Percentiles rank a stretch among this genome's conserved stretches.
Conservation (phyloP, 108 stramenopile species). For the Chaetoceros muelleri region DNA sequence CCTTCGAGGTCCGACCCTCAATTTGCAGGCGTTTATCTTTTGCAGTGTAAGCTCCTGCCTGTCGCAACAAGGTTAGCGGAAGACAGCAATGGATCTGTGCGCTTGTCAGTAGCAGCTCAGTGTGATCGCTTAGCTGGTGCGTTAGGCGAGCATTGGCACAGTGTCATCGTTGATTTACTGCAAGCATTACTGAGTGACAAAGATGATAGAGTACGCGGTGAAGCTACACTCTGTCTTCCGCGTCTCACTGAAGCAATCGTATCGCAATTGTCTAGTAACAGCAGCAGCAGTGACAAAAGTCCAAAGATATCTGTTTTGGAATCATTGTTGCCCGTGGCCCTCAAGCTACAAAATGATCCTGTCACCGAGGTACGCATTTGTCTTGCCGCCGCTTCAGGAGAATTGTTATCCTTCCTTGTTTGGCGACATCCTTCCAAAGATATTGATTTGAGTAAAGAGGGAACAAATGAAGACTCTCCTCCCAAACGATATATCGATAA, state of each 20-base stretch:
- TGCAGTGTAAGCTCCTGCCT: slow-evolving; percentile 83
- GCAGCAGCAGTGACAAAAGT: background rate
- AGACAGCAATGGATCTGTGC: slow-evolving; percentile 67
- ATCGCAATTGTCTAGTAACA: slow-evolving; percentile 18
- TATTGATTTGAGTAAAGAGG: slow-evolving; percentile 11
- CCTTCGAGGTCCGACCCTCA: slow-evolving; percentile 71
- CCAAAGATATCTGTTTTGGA: slow-evolving; percentile 64
- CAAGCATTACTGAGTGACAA: slow-evolving; percentile 65
- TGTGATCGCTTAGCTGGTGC: slow-evolving; percentile 78
- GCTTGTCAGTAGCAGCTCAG: slow-evolving; percentile 80
- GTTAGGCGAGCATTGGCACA: slow-evolving; percentile 83
- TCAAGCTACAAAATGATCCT: slow-evolving; percentile 71
- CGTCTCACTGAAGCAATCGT: slow-evolving; percentile 59
- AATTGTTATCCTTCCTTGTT: slow-evolving; percentile 70
- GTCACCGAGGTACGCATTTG: slow-evolving; percentile 54
- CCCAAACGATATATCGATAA: slow-evolving; percentile 75
- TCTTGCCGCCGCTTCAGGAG: slow-evolving; percentile 75
- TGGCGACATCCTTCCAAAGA: slow-evolving; percentile 35
- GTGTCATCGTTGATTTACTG: slow-evolving; percentile 81
- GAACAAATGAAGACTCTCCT: slow-evolving; percentile 11
- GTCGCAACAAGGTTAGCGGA: slow-evolving; percentile 82
- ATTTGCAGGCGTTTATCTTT: slow-evolving; percentile 80
- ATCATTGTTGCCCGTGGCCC: slow-evolving; percentile 60
- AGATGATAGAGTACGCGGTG: slow-evolving; percentile 74
- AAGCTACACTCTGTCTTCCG: slow-evolving; percentile 81